Base-by-base conservation (phyloP, 129 eudicot genomes). In the Arctium minus region DNA sequence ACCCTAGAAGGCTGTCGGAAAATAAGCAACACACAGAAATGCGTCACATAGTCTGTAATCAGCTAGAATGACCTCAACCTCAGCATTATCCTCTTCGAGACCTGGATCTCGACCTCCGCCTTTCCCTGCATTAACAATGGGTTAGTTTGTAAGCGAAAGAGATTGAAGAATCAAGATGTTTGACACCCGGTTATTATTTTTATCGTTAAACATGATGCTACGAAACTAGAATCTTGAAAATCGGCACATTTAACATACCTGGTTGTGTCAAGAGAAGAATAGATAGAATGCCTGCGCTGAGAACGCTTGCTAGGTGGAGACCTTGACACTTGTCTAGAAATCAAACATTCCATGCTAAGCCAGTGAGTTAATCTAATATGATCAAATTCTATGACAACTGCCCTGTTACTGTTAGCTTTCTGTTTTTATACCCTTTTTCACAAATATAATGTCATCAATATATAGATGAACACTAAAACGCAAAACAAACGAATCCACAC, bases 221-320 rank as follows among this genome's bases (percentile, higher is more conserved):
- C 35, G 13, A 67, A 22, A 29, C 10, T 35, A 76, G 6, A 85
- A 74, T 73, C 35, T 50, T 67, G 60, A 32, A 36, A 73, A 67
- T 17, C 17, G 15, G 71, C 75, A 65, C 72, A 33, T 10, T 75
- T 60, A 82, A 85, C 86, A 83, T 96, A 96, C 99, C 99, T 96
- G 84, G 92, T 79, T 71, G 87, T 87, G 79, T 93, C 99, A 90
- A 91, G 90, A 96, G 99, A 93, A 93, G 99, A 89, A 92, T 96
- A 96, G 86, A 90, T 95, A 86, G 95, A 93, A 88, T 93, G 97
- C 97, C 93, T 96, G 97, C 90, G 98, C 89, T 96, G 97, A 89
- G 99, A 90, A 88, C 88, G 98, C 98, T 89, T 96, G 99, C 95
- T 95, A 93, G 89, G 93, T 80, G 98, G 99, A 85, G 99, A 96